Conservation (phyloP, 2,329 filamentous ascomycete genomes). For the Fonsecaea pedrosoi region DNA sequence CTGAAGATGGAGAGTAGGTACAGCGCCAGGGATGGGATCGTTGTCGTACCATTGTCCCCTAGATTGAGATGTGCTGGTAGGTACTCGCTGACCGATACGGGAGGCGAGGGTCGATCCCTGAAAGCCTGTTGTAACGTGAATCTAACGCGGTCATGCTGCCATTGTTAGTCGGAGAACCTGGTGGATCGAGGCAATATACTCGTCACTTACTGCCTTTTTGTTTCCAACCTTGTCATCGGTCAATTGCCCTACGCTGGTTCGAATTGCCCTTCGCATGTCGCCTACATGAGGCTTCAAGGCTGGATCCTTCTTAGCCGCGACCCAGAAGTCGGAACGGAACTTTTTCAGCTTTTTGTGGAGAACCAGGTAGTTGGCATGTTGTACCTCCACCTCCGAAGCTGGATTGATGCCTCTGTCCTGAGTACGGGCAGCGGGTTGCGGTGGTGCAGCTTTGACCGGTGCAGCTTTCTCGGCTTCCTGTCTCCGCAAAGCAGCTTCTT, state of each 20-base stretch:
- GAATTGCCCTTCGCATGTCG: conserved; percentile 73
- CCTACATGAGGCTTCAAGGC: conserved; percentile 70
- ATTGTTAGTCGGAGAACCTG: conserved; percentile 5
- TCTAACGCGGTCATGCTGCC: conserved; percentile 58
- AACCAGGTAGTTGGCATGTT: conserved; percentile 58
- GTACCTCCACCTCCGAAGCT: conserved; percentile 47
- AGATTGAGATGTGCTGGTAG: conserved; percentile 50
- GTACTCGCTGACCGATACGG: conserved; percentile 63
- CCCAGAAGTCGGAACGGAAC: conserved; percentile 60
- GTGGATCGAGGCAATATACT: conserved; percentile 6
- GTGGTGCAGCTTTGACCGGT: conserved; percentile 16
- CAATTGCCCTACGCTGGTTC: conserved; percentile 75
- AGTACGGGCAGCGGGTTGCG: not conserved
- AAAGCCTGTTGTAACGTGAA: conserved; percentile 62
- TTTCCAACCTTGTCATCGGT: conserved; percentile 71
- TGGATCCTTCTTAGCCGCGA: conserved; percentile 63
- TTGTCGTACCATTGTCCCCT: conserved; percentile 28
- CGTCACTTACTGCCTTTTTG: conserved; percentile 58
- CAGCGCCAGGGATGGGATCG: conserved; percentile 67
- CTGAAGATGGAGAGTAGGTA: conserved; percentile 79
- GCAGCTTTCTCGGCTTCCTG: conserved; percentile 27
- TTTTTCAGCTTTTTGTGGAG: conserved; percentile 73
- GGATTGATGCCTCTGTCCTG: not conserved
- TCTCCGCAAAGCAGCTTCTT: conserved; percentile 23
- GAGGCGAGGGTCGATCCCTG: conserved; percentile 58